Conservation (phyloP, 2,329 filamentous ascomycete species). For the Sclerotinia subarctica region DNA sequence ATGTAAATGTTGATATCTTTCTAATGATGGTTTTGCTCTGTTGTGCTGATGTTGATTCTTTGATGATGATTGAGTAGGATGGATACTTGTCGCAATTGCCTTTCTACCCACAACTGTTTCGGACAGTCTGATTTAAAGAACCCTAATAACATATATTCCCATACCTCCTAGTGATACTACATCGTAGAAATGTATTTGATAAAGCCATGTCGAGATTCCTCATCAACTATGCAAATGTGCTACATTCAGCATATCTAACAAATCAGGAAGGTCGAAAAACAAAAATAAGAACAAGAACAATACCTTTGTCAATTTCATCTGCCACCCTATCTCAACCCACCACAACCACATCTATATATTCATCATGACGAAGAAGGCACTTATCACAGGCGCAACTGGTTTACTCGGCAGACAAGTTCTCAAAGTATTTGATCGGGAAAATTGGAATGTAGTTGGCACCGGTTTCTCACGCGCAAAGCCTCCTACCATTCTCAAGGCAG, state of each 20-base stretch:
- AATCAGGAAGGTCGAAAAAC: conserved; percentile 2
- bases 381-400: conserved; percentile 83
- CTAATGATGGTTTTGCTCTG: not conserved
- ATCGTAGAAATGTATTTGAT: not conserved
- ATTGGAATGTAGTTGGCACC: conserved; percentile 70
- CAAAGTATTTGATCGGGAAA: conserved; percentile 62
- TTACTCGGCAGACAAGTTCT: conserved; percentile 78
- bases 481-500: conserved; percentile 54
- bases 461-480: conserved; percentile 73
- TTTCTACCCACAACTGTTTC: not conserved
- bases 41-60: not conserved
- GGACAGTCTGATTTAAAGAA: not conserved
- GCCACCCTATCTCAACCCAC: not conserved
- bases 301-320: not conserved
- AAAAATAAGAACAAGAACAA: not conserved
- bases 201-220: not conserved
- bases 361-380: conserved; percentile 49
- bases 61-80: not conserved
- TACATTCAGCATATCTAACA: not conserved
- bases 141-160: not conserved
- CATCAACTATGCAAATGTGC: not conserved
- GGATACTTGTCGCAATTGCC: not conserved
- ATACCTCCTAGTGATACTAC: not conserved
- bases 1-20: too few species aligned
- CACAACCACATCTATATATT: not conserved